These are phyloP conservation scores for Thecaphora frezii DNA, from an alignment of 1,284 basidiomycete genomes.

Conservation along the genomic window DNA sequence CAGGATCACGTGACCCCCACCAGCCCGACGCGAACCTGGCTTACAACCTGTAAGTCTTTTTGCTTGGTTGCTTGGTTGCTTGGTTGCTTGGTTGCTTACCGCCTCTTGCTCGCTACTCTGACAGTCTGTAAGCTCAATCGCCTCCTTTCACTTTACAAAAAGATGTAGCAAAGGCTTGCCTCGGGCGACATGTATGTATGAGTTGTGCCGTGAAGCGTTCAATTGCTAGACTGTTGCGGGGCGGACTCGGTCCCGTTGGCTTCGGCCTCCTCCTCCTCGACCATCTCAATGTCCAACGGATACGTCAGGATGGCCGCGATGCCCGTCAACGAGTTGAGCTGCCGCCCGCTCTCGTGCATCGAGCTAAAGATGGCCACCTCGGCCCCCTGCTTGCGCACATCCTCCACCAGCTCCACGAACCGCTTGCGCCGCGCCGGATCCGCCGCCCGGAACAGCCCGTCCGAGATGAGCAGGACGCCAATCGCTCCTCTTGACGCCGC, in stretches of 20 bases:
- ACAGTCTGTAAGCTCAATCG: too few species aligned
- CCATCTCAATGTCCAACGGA: conserved; percentile 83
- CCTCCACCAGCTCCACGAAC: conserved; percentile 87
- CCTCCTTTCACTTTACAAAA: too few species aligned
- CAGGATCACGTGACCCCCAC: too few species aligned
- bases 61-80: too few species aligned
- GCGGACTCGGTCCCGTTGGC: conserved; percentile 2
- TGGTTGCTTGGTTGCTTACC: too few species aligned
- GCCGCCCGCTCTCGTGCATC: conserved; percentile 90
- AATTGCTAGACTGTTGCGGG: too few species aligned
- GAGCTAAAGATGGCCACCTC: conserved; percentile 95
- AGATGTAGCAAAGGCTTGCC: too few species aligned
- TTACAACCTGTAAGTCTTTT: too few species aligned
- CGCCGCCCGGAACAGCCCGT: conserved; percentile 76
- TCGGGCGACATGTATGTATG: too few species aligned
- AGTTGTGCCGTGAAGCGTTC: too few species aligned
- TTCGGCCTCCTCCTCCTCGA: conserved; percentile 64
- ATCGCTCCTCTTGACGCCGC: conserved; percentile 92
- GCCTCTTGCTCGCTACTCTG: too few species aligned
- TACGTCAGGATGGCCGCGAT: conserved; percentile 95
- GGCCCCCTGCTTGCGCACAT: conserved; percentile 81
- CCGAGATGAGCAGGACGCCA: conserved; percentile 90
- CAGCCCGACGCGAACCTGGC: too few species aligned
- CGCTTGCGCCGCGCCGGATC: conserved; percentile 61
- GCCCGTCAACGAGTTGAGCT: conserved; percentile 91